These are phyloP conservation scores for Chloranthus sessilifolius DNA, from an alignment of 164 flowering plant genomes.

Conservation along the genomic window DNA sequence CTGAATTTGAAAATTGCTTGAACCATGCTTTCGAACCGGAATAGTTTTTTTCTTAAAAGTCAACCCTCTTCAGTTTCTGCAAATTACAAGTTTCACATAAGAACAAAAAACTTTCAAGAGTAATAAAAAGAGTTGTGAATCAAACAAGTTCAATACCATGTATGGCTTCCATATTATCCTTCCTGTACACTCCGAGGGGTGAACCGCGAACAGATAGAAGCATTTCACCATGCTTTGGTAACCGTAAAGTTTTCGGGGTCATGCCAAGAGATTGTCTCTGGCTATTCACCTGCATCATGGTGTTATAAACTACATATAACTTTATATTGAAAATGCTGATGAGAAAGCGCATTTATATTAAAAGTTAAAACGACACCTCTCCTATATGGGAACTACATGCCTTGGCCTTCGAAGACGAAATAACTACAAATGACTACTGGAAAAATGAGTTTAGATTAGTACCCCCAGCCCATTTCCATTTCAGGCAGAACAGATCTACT, in stretches of 20 bases:
- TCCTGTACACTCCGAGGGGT: constrained; percentile 83
- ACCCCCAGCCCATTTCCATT: too few relatives aligned
- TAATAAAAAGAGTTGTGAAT: neutral
- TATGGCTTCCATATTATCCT: constrained; percentile 89
- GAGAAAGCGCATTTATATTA: too few relatives aligned
- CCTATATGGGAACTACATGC: too few relatives aligned
- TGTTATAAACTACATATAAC: neutral
- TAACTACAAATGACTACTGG: too few relatives aligned
- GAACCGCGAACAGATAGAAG: constrained; percentile 84
- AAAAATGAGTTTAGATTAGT: too few relatives aligned
- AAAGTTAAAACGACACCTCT: too few relatives aligned
- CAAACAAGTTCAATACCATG: constrained; percentile 5
- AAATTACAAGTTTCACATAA: neutral
- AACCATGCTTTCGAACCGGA: too few relatives aligned
- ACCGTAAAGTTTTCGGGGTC: constrained; percentile 71
- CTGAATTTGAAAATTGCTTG: too few relatives aligned
- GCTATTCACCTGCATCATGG: constrained; percentile 35
- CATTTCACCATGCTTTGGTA: constrained; percentile 89
- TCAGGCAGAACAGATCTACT: too few relatives aligned
- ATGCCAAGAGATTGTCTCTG: constrained; percentile 66
- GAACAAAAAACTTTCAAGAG: neutral
- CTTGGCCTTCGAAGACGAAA: too few relatives aligned
- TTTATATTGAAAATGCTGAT: too few relatives aligned
- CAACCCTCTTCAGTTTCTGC: constrained; percentile 6
- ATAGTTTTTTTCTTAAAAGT: too few relatives aligned